Evolutionary conservation across 345 rosid species (phyloP).

Genomic region (Tarenaya hassleriana): DNA sequence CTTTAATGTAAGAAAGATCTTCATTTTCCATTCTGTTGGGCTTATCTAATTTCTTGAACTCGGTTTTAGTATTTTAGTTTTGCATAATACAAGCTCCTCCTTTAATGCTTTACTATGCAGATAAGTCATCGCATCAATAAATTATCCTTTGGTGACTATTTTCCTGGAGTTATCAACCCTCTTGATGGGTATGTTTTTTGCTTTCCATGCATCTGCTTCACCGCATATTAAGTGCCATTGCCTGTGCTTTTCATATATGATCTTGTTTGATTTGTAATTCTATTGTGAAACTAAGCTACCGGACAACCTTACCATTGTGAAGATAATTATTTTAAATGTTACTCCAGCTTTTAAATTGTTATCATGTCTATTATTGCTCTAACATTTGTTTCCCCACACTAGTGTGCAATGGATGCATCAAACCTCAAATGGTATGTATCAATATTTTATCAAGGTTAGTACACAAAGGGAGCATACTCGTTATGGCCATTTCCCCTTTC

Average conservation of each 20-base stretch:
- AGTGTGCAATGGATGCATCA: constrained; percentile 78
- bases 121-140: constrained; percentile 71
- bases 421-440: constrained; percentile 73
- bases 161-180: constrained; percentile 88
- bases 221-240: background rate
- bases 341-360: background rate
- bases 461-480: background rate
- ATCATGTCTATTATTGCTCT: constrained; percentile 9
- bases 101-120: constrained; percentile 32
- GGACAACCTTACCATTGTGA: no score
- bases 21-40: background rate
- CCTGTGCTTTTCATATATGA: no score
- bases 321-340: no score
- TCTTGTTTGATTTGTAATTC: no score
- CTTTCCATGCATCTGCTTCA: background rate
- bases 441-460: constrained; percentile 80
- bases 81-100: background rate
- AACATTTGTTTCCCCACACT: constrained; percentile 22
- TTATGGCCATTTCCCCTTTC: constrained; percentile 4
- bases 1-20: constrained; percentile 55
- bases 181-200: constrained; percentile 56
- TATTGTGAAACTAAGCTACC: no score
- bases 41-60: no score
- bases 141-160: constrained; percentile 71
- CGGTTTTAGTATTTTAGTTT: constrained; percentile 4